Conservation (phyloP, 2,329 filamentous ascomycete species). For the Metarhizium album region DNA sequence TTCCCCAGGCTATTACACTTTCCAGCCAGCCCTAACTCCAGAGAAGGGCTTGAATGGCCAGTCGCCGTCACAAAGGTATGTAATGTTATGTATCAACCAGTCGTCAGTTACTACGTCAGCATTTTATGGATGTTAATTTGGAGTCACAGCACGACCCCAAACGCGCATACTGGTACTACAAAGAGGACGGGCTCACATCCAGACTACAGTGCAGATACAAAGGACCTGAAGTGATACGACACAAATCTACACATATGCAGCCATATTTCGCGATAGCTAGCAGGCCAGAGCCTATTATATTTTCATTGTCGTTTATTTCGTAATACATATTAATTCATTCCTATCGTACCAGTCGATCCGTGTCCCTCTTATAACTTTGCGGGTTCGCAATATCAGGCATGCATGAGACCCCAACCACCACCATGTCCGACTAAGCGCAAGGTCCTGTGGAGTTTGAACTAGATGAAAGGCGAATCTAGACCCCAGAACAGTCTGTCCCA, state of each 20-base stretch:
- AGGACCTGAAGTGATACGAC: neutral
- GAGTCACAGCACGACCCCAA: neutral
- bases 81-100: no score
- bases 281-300: neutral
- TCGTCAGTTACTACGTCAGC: neutral
- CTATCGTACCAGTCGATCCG: no score
- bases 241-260: neutral
- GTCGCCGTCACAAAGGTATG: slow-evolving; percentile 8
- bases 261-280: neutral
- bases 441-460: neutral
- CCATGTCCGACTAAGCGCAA: neutral
- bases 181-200: neutral
- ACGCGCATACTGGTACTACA: neutral
- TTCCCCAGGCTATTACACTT: slow-evolving; percentile 25
- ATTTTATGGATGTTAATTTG: neutral
- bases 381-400: neutral
- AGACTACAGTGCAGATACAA: neutral
- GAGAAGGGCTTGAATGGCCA: slow-evolving; percentile 9
- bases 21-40: slow-evolving; percentile 22
- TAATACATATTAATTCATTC: neutral
- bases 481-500: slow-evolving; percentile 25
- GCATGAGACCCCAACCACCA: neutral
- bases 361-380: no score
- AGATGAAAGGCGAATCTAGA: slow-evolving; percentile 23
- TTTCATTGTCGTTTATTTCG: neutral